Conservation (phyloP, 2,329 filamentous ascomycete species). For the Akanthomyces lecanii region DNA sequence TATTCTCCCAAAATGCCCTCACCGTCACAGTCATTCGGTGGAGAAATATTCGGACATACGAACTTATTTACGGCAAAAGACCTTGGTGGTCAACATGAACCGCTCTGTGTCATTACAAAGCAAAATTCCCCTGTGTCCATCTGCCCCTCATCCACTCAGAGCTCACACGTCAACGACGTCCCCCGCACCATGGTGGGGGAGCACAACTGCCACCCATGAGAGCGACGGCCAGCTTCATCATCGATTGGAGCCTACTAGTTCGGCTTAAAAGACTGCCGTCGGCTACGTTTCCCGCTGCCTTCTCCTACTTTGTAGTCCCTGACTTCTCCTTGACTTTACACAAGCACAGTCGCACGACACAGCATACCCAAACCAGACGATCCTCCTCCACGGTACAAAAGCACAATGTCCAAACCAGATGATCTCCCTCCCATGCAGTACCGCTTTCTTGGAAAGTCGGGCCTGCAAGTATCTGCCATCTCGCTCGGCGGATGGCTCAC, state of each 20-base stretch:
- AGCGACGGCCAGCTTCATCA: slow-evolving; percentile 5
- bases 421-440: slow-evolving; percentile 59
- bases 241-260: slow-evolving; percentile 2
- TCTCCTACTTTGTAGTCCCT: not conserved
- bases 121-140: not conserved
- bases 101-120: not conserved
- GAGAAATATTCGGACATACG: slow-evolving; percentile 7
- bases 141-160: not conserved
- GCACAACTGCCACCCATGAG: not conserved
- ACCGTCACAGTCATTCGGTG: not conserved
- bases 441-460: slow-evolving; percentile 65
- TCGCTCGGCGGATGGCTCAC: slow-evolving; percentile 70
- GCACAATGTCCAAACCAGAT: slow-evolving; percentile 36
- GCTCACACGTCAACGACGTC: not conserved
- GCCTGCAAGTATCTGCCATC: slow-evolving; percentile 70
- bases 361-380: slow-evolving; percentile 39
- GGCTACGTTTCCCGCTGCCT: not conserved
- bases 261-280: not conserved
- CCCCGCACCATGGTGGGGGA: slow-evolving; percentile 9
- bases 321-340: not conserved
- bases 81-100: not conserved
- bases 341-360: not conserved
- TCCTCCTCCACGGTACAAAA: slow-evolving; percentile 48
- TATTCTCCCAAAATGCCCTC: not conserved
- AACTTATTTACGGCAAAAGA: not conserved